Conservation (phyloP, 2,329 filamentous ascomycete genomes). For the Aspergillus sp. region DNA sequence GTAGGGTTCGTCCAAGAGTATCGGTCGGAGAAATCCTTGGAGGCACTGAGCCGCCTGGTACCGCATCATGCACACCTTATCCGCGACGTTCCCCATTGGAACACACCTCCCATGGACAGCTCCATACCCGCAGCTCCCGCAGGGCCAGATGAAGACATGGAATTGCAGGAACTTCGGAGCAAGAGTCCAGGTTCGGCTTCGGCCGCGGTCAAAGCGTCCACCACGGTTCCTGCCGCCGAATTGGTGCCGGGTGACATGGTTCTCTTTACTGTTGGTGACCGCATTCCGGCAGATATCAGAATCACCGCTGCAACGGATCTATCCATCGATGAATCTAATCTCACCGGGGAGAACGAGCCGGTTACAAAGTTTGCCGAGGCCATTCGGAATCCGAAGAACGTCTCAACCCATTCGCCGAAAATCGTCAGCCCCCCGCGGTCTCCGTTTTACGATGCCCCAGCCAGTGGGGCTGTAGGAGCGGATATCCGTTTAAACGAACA, state of each 20-base stretch:
- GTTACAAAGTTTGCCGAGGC: constrained; percentile 74
- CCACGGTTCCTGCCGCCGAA: constrained; percentile 81
- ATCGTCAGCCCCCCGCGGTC: constrained; percentile 46
- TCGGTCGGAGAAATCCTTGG: constrained; percentile 93
- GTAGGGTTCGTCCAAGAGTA: constrained; percentile 98
- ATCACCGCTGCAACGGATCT: constrained; percentile 88
- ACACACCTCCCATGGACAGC: constrained; percentile 21
- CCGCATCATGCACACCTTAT: constrained; percentile 97
- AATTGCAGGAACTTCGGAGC: constrained; percentile 49
- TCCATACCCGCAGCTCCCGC: constrained; percentile 17
- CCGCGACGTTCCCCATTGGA: constrained; percentile 50
- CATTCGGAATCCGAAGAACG: constrained; percentile 38
- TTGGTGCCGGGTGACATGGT: constrained; percentile 92
- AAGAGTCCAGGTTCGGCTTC: constrained; percentile 56
- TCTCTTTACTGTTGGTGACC: constrained; percentile 90
- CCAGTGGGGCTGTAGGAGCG: constrained; percentile 59
- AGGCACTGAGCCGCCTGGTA: constrained; percentile 88
- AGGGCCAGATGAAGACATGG: constrained; percentile 42
- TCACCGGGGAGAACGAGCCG: constrained; percentile 95
- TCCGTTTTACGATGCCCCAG: constrained; percentile 60
- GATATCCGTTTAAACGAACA: constrained; percentile 70
- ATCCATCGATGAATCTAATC: constrained; percentile 92
- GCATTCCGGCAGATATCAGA: constrained; percentile 92
- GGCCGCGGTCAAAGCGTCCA: constrained; percentile 70
- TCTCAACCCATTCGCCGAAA: constrained; percentile 33